Conservation (phyloP, 148 eudicot genomes). For the Selenicereus undatus region DNA sequence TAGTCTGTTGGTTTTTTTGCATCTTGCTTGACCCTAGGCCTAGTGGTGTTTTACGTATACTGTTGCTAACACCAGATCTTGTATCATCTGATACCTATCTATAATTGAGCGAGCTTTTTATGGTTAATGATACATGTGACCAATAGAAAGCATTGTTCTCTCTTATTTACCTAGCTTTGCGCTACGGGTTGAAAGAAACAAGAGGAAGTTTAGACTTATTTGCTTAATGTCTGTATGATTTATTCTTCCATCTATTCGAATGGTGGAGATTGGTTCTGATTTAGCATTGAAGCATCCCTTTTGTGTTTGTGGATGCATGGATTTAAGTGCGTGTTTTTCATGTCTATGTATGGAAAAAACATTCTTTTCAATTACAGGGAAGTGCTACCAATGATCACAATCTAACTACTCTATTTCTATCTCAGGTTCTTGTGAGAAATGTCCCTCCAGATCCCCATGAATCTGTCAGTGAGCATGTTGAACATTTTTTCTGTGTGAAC, state of each 20-base stretch:
- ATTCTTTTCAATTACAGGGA: no score
- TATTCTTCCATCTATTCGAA: neutral
- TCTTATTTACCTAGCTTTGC: no score
- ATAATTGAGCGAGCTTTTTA: no score
- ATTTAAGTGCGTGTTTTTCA: neutral
- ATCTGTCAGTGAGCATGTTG: conserved; percentile 91
- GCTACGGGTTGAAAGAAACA: no score
- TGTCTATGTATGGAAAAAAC: neutral
- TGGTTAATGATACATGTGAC: no score
- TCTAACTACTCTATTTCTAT: conserved; percentile 6
- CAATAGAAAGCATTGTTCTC: no score
- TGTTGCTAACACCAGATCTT: no score
- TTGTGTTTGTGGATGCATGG: neutral
- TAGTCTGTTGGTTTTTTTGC: no score
- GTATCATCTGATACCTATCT: no score
- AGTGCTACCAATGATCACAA: neutral
- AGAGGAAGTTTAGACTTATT: neutral
- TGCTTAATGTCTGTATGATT: neutral
- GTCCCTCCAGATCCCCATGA: conserved; percentile 95
- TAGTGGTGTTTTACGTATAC: no score
- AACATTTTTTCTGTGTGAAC: conserved; percentile 94
- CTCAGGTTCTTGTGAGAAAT: conserved; percentile 94
- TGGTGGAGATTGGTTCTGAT: neutral
- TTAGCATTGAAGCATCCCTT: neutral
- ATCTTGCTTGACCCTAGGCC: no score